Evolutionary conservation across 2,329 filamentous ascomycete genomes (phyloP).

Genomic region (Didymella arachidicola): DNA sequence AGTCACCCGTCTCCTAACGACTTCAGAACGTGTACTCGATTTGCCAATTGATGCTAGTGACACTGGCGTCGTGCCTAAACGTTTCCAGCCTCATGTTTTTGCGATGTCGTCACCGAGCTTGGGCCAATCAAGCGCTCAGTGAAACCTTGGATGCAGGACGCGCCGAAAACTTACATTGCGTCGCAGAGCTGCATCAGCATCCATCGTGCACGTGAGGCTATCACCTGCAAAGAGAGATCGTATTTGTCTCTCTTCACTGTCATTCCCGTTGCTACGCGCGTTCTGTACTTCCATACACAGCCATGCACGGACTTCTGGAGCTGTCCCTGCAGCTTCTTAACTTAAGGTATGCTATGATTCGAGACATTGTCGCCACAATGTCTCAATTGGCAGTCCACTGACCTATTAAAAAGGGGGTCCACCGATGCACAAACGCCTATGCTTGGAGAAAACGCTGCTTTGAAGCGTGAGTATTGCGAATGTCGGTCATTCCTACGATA

Average conservation of each 20-base stretch:
- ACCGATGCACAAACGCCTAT: slow-evolving; percentile 28
- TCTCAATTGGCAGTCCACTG: background rate
- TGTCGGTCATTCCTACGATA: background rate
- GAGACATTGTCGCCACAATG: background rate
- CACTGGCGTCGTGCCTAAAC: background rate
- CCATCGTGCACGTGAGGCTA: slow-evolving; percentile 3
- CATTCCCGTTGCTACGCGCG: slow-evolving; percentile 6
- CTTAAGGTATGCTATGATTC: slow-evolving; percentile 27
- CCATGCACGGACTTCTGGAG: slow-evolving; percentile 37
- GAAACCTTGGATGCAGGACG: slow-evolving; percentile 18
- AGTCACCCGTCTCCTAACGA: background rate
- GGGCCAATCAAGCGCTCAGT: slow-evolving; percentile 8
- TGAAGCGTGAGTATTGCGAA: slow-evolving; percentile 34
- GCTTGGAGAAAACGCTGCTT: slow-evolving; percentile 22
- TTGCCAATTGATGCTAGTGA: background rate
- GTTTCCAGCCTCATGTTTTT: slow-evolving; percentile 9
- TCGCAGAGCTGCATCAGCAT: slow-evolving; percentile 12
- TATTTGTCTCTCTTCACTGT: slow-evolving; percentile 6
- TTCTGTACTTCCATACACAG: slow-evolving; percentile 4
- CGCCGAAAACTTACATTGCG: slow-evolving; percentile 12
- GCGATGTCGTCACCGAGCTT: slow-evolving; percentile 22
- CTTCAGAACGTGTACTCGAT: background rate
- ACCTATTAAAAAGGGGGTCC: slow-evolving; percentile 16
- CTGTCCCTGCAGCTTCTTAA: slow-evolving; percentile 37
- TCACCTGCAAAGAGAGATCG: background rate